Base-by-base conservation (phyloP, 345 rosid species). In the Salix viminalis region DNA sequence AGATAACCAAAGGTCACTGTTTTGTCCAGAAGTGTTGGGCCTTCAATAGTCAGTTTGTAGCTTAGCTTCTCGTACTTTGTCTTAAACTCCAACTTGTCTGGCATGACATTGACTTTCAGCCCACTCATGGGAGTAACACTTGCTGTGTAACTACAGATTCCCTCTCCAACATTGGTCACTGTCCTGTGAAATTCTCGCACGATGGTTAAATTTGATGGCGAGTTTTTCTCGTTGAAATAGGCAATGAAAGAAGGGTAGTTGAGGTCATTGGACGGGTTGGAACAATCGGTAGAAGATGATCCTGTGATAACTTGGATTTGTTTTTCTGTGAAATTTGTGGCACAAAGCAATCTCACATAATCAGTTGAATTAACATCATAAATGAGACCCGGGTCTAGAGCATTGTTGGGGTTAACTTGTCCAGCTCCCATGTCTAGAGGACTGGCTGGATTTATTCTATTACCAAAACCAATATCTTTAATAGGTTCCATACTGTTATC, bases 191-290 rank as follows among this genome's bases (percentile, higher is more conserved):
- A 88, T 68, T 84, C 85, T 11, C 50, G 76, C 26, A 64, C 77
- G 0, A 44, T 73, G 12, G 37, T 70, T 41, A 75, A 32, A 69
- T 70, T 13, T 1, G 75, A 23, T 14, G 67, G 52, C 0, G 79
- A 68, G n/a, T 21, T 34, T 5, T 75, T 72, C 3, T 41, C 73
- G 1, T 61, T 74, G 67, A 79, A 87, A 46, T 75, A 81, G 16
- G 85, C 89, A 1, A 91, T 86, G 61, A 91, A 89, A 39, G 94
- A 87, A 67, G 90, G 91, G 76, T 88, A 90, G 72, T 90, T 90
- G 6, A 88, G 82, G 77, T 88, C 91, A 39, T 71, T 48, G 18
- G 91, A 81, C 3, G 86, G 83, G 19, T 50, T 65, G 3, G 88
- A 83, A 61, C 91, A 88, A 41, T 85, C 73, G 39, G 67, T 67